Conservation (phyloP, 768 basidiomycete species). For the Pluteus cervinus region DNA sequence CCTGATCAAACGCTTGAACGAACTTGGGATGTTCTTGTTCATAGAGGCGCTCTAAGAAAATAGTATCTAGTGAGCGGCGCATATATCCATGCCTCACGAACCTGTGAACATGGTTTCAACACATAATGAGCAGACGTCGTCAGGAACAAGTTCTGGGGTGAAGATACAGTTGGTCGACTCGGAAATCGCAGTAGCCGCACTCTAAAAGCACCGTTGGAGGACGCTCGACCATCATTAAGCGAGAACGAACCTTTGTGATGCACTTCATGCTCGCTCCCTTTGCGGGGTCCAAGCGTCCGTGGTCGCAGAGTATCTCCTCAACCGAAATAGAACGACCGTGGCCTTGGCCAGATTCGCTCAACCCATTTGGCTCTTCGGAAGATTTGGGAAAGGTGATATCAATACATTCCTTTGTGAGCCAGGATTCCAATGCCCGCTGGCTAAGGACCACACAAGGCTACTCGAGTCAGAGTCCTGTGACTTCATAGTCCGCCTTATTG, state of each 20-base stretch:
- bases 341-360: constrained; percentile 3
- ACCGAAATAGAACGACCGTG: constrained; percentile 22
- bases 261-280: constrained; percentile 64
- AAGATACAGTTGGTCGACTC: constrained; percentile 41
- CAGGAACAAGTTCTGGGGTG: constrained; percentile 37
- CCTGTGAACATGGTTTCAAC: constrained; percentile 54
- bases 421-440: constrained; percentile 51
- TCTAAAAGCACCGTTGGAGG: constrained; percentile 22
- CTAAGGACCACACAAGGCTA: constrained; percentile 62
- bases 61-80: not conserved
- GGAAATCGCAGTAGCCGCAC: constrained; percentile 36
- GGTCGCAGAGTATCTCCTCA: constrained; percentile 53
- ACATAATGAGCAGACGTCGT: constrained; percentile 59
- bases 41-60: constrained; percentile 56
- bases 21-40: constrained; percentile 57
- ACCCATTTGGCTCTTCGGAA: not conserved
- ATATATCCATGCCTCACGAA: constrained; percentile 16
- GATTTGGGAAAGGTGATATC: constrained; percentile 6
- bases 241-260: constrained; percentile 41
- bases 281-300: constrained; percentile 55
- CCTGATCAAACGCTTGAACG: constrained; percentile 53
- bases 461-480: constrained; percentile 40
- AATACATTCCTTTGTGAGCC: constrained; percentile 43
- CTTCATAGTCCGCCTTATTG: constrained; percentile 7
- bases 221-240: not conserved